Base-by-base conservation (phyloP, 1,284 basidiomycete species). In the Heliocybe sulcata region DNA sequence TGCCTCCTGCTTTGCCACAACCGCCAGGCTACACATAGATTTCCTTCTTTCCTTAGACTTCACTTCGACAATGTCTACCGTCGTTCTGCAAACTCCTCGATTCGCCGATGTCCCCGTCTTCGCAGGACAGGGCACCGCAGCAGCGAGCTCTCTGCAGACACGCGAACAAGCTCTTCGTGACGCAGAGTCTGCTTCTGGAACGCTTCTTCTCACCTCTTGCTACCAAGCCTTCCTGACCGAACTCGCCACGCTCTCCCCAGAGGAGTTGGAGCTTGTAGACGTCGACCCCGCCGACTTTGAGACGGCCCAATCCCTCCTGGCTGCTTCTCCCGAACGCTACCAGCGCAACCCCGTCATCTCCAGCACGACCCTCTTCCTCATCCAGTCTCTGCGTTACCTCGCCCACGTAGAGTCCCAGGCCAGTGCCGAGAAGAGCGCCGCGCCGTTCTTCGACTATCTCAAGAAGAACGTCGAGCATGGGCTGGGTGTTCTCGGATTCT, bases 401-500 rank as follows among this genome's bases (percentile, higher is more conserved):
- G 68, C 69, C 31, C 74, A 74, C 57, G 63, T 72, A 22, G 73
- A 76, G 56, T 58, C 56, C 22, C 59, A 54, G 9, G 38, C 61
- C 23, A 54, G 61, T 3, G 58, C 61, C 1, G 61, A 58, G 29
- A 62, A 59, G 26, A 66, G 72, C 4, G 56, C 70, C 4, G 8
- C 47, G 47, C 47, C 47, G 6, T 76, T 76, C 57, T 59, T 60
- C 9, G 68, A 74, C 53, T 55, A 70, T 49, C 61, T 79, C 45
- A 60, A 65, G 59, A 49, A 56, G 20, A 76, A 75, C 53, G 47
- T 56, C 35, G 57, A 66, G 12, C 58, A 73, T 45, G 57, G 58
- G 1, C 53, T 70, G 20, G 79, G 77, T n/a, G 61, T 83, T 45
- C 65, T 84, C 1, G 82, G 80, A 2, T 82, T 85, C 64, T 85